These are phyloP conservation scores for Hanseniaspora nectarophila DNA, from an alignment of 805 yeast genomes.

Conservation along the genomic window DNA sequence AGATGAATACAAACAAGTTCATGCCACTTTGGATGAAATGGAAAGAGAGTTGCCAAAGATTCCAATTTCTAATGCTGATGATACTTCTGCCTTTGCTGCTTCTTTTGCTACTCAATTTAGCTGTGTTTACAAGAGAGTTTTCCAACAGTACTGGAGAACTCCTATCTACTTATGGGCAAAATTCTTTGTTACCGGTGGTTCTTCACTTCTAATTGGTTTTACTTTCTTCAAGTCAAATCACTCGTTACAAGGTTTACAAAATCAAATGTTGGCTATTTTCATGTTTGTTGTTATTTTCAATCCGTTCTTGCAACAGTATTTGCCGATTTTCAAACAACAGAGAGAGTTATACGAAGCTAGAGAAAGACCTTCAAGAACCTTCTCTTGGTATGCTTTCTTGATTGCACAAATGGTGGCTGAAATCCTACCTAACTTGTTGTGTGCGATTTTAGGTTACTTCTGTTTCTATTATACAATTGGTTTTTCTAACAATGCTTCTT, in stretches of 20 bases:
- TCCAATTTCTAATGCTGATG: slow-evolving; percentile 28
- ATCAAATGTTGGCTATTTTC: slow-evolving; percentile 68
- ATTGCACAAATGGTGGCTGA: slow-evolving; percentile 53
- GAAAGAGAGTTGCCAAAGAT: slow-evolving; percentile 41
- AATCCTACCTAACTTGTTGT: slow-evolving; percentile 48
- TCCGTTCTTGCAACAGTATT: slow-evolving; percentile 49
- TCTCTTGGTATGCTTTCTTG: slow-evolving; percentile 53
- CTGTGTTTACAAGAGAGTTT: slow-evolving; percentile 42
- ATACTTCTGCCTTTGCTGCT: slow-evolving; percentile 35
- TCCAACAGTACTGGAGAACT: slow-evolving; percentile 58
- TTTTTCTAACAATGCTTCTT: slow-evolving; percentile 47
- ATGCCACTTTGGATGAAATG: slow-evolving; percentile 51
- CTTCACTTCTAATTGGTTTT: slow-evolving; percentile 59
- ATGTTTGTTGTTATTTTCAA: slow-evolving; percentile 50
- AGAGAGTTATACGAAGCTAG: slow-evolving; percentile 60
- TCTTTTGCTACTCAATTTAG: slow-evolving; percentile 32
- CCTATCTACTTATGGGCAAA: slow-evolving; percentile 53
- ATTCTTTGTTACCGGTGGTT: slow-evolving; percentile 38
- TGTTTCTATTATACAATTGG: slow-evolving; percentile 66
- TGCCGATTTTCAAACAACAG: slow-evolving; percentile 50
- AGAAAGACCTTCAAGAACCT: slow-evolving; percentile 62
- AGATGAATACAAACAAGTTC: slow-evolving; percentile 45
- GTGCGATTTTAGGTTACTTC: slow-evolving; percentile 53
- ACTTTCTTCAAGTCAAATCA: slow-evolving; percentile 57
- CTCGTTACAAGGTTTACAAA: slow-evolving; percentile 60